These are phyloP conservation scores for Punica granatum DNA, from an alignment of 345 rosid species.

Conservation along the genomic window DNA sequence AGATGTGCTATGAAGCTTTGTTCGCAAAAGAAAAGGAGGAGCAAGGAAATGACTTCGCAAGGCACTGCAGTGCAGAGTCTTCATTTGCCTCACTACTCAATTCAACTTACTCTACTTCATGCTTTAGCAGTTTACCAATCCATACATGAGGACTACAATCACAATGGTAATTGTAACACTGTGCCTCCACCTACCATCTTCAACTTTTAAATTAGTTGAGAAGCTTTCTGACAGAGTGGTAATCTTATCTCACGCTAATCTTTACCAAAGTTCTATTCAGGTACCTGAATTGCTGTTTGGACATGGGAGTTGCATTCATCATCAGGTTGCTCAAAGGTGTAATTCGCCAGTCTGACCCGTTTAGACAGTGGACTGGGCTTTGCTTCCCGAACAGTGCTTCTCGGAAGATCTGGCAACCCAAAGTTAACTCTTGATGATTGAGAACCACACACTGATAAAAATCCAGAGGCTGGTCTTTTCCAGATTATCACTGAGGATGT, in stretches of 20 bases:
- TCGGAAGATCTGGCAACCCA: slow-evolving; percentile 28
- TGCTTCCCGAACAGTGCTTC: slow-evolving; percentile 33
- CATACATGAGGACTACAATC: not conserved
- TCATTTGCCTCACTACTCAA: not conserved
- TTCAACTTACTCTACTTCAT: not conserved
- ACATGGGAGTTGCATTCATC: slow-evolving; percentile 45
- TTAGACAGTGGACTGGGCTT: slow-evolving; percentile 49
- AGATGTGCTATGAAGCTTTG: not conserved
- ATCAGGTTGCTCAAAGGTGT: slow-evolving; percentile 29
- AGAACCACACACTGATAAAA: slow-evolving; percentile 25
- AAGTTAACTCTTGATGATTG: slow-evolving; percentile 27
- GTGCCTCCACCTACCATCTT: not conserved
- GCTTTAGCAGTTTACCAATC: not conserved
- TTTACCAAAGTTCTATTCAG: not conserved
- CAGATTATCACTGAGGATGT: slow-evolving; percentile 28
- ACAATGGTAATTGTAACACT: not conserved
- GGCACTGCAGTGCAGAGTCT: not conserved
- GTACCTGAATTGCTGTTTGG: slow-evolving; percentile 38
- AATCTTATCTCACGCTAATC: too few species aligned
- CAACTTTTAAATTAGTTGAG: not conserved
- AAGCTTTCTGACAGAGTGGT: not conserved
- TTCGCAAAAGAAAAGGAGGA: not conserved
- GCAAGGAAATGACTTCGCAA: not conserved
- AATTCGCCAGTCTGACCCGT: slow-evolving; percentile 45
- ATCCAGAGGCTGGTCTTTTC: slow-evolving; percentile 36